Base-by-base conservation (phyloP, 768 basidiomycete species). In the Amanita thiersii region DNA sequence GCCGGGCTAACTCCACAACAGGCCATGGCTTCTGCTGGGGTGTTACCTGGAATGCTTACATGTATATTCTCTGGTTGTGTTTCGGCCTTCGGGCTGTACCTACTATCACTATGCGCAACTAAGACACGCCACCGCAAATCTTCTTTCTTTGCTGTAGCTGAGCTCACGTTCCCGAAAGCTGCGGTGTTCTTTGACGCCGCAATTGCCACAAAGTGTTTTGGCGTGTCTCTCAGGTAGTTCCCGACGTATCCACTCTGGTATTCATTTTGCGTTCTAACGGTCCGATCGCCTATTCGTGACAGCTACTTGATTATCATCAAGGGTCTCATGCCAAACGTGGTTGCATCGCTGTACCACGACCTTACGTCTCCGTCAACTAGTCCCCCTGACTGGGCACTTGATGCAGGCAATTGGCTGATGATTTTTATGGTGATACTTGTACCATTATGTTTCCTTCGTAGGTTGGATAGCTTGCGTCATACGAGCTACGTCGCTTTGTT, bases 121-220 rank as follows among this genome's bases (percentile, higher is more conserved):
- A 68, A 77, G 47, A 74, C 90, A 1, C 75, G 77, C 4, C 80
- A 87, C 48, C 70, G 91, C 33, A 75, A 70, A 9, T 68, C 89
- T 12, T 90, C 87, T 5, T 94, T 92, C 60, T 89, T 89, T 50
- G 79, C 83, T 10, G 65, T 93, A 14, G 73, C 86, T 1, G 74
- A 85, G 56, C 64, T 98, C 49, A 94, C 94, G 0, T 96, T 91
- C 58, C 94, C 94, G 2, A 77, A 72, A 32, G 87, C 85, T 0
- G 86, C 85, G 0, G 66, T 89, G 28, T 86, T 89, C 58, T 94
- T 98, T 53, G 94, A 97, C 58, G 81, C 80, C 3, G 94, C 93
- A 9, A 91, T 98, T 51, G 91, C 91, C 7, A 83, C 81, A 57
- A 98, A 98, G 58, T 98, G 94, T 59, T 96, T 96, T 56, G 94